These are phyloP conservation scores for Pseudogymnoascus sp. DNA, from an alignment of 2,329 filamentous ascomycete genomes.

Conservation along the genomic window DNA sequence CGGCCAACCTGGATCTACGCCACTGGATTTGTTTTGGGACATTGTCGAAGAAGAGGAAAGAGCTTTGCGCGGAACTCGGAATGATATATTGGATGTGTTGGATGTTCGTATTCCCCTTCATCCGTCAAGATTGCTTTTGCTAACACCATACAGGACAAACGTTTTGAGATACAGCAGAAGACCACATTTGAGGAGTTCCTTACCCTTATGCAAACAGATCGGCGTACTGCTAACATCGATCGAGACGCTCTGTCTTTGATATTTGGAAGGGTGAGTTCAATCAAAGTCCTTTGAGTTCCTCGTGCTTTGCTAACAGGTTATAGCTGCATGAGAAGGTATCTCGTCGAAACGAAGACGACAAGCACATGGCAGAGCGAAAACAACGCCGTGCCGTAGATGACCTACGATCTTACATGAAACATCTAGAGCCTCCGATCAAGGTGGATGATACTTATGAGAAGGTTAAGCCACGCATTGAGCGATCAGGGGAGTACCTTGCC, in stretches of 20 bases:
- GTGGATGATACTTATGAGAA: constrained; percentile 80
- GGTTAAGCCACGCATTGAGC: constrained; percentile 69
- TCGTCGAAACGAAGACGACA: constrained; percentile 76
- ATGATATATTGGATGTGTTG: constrained; percentile 78
- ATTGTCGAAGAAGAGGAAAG: constrained; percentile 88
- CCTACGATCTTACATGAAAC: constrained; percentile 79
- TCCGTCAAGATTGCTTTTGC: constrained; percentile 13
- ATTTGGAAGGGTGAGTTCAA: constrained; percentile 62
- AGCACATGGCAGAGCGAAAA: constrained; percentile 69
- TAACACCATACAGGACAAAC: constrained; percentile 62
- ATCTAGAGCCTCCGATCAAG: constrained; percentile 74
- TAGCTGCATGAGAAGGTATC: constrained; percentile 78
- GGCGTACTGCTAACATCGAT: constrained; percentile 80
- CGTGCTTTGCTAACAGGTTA: constrained; percentile 20
- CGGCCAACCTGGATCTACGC: constrained; percentile 74
- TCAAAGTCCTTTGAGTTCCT: not conserved
- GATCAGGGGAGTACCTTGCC: constrained; percentile 74
- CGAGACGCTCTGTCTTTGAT: constrained; percentile 70
- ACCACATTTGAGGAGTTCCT: constrained; percentile 87
- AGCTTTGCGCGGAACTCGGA: constrained; percentile 69
- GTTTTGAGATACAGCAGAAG: constrained; percentile 78
- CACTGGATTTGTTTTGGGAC: constrained; percentile 94
- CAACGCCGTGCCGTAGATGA: constrained; percentile 79
- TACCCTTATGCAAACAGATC: constrained; percentile 72
- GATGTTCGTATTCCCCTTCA: constrained; percentile 51